Evolutionary conservation across 257 asterid species (phyloP).

Genomic region (Forsythia viridissima): DNA sequence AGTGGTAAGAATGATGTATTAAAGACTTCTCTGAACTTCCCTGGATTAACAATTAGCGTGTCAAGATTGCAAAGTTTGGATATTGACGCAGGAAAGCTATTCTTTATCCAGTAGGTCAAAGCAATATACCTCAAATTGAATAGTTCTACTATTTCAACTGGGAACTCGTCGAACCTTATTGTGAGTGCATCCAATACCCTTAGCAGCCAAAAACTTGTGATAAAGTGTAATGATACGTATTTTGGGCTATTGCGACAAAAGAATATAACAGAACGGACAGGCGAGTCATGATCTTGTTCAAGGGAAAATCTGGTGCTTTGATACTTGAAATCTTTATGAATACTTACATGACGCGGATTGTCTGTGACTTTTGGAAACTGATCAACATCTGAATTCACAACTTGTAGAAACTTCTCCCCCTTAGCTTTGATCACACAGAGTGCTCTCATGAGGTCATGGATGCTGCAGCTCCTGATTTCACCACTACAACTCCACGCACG

Average conservation of each 20-base stretch:
- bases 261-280: not conserved
- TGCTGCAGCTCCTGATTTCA: not conserved
- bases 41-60: not conserved
- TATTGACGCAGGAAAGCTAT: conserved; percentile 5
- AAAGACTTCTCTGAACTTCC: not conserved
- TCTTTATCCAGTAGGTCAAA: not conserved
- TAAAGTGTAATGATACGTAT: not conserved
- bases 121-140: conserved; percentile 20
- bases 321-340: not conserved
- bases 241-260: not conserved
- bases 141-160: not conserved
- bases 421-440: conserved; percentile 24
- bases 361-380: not conserved
- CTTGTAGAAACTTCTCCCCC: conserved; percentile 17
- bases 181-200: conserved; percentile 23
- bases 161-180: conserved; percentile 12
- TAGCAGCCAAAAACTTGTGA: not conserved
- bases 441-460: conserved; percentile 11
- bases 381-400: not conserved
- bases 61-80: conserved; percentile 25
- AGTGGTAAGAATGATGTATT: not conserved
- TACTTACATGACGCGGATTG: conserved; percentile 11
- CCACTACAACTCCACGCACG: not conserved
- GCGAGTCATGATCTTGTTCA: not conserved
- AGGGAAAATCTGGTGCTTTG: not conserved